Percentiles rank a stretch among this genome's conserved stretches.
phyloP scores from a whole-genome alignment of 179 eudicot species.

The Patellifolia procumbens region DNA sequence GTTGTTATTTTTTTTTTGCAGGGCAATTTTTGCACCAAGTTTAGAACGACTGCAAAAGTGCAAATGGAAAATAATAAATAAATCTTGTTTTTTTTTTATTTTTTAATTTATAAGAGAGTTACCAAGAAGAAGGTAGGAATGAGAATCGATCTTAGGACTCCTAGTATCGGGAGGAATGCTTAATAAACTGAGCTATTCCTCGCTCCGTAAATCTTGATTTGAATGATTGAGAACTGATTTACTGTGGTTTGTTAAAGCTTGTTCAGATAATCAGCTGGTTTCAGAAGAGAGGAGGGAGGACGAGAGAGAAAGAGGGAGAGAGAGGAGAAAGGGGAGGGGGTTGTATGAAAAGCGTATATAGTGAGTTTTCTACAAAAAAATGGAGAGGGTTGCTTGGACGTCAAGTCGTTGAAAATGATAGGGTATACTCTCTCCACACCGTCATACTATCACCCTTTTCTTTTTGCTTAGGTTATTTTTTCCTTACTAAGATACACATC shows the following conservation, averaged over 20 bases:
- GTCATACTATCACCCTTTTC: slow-evolving; percentile 5
- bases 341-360: slow-evolving; percentile 25
- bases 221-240: neutral
- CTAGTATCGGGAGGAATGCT: no score
- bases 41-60: no score
- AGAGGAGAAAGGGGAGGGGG: neutral
- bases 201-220: neutral
- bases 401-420: slow-evolving; percentile 48
- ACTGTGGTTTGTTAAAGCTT: neutral
- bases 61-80: no score
- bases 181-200: no score
- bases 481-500: no score
- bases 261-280: no score
- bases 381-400: slow-evolving; percentile 70
- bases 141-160: no score
- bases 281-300: slow-evolving; percentile 15
- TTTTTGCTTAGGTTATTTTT: neutral
- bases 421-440: slow-evolving; percentile 24
- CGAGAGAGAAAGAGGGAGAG: no score
- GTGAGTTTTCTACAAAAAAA: slow-evolving; percentile 4
- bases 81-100: no score
- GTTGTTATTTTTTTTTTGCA: neutral
- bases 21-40: neutral
- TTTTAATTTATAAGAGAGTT: no score
- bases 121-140: no score